phyloP scores from a whole-genome alignment of 495 filamentous ascomycete species.

The Penicillium ucsense region DNA sequence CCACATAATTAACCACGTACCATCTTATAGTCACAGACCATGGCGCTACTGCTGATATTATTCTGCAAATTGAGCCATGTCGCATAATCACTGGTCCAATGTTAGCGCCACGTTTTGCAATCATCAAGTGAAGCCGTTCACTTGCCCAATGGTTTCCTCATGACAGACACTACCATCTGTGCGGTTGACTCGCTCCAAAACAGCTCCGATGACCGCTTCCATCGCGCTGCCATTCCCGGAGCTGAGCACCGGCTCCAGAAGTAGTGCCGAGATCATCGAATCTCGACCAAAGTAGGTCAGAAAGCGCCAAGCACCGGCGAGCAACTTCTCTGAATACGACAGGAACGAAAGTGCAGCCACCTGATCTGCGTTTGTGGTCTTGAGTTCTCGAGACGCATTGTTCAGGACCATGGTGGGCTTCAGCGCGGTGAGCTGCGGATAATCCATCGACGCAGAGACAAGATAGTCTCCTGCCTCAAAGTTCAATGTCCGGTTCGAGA shows the following conservation, averaged over 20 bases:
- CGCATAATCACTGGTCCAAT: slow-evolving; percentile 41
- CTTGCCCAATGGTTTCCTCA: slow-evolving; percentile 53
- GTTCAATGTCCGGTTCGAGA: slow-evolving; percentile 30
- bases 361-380: slow-evolving; percentile 33
- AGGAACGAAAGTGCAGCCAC: slow-evolving; percentile 49
- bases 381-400: slow-evolving; percentile 32
- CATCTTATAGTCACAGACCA: slow-evolving; percentile 54
- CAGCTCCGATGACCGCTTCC: slow-evolving; percentile 50
- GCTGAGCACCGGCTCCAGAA: slow-evolving; percentile 49
- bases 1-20: slow-evolving; percentile 5
- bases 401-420: slow-evolving; percentile 40
- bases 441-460: slow-evolving; percentile 51
- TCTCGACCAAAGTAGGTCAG: slow-evolving; percentile 60
- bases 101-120: too few relatives aligned
- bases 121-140: not conserved
- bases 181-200: slow-evolving; percentile 49
- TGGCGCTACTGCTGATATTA: slow-evolving; percentile 42
- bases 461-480: slow-evolving; percentile 45
- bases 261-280: slow-evolving; percentile 49
- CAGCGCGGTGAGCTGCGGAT: slow-evolving; percentile 49
- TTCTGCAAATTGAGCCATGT: slow-evolving; percentile 47
- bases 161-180: slow-evolving; percentile 52
- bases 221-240: slow-evolving; percentile 44
- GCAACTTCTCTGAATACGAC: slow-evolving; percentile 51
- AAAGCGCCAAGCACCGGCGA: slow-evolving; percentile 58